Evolutionary conservation across 2,329 filamentous ascomycete genomes (phyloP).

Genomic region (Aspergillus fructus): DNA sequence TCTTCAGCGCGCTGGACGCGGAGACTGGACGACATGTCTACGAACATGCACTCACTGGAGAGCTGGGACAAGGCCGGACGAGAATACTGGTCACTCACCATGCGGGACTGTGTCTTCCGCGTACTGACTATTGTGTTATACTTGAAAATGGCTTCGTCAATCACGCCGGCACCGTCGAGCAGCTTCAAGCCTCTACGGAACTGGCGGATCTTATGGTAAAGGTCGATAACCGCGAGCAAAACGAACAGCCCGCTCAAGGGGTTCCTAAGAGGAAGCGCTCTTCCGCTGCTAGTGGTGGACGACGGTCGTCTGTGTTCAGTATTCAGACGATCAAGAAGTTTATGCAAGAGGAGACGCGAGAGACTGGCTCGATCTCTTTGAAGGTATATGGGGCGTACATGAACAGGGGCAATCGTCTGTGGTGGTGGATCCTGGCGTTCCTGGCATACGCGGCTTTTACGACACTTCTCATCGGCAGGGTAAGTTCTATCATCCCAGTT

Average conservation of each 20-base stretch:
- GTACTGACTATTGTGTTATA: conserved; percentile 72
- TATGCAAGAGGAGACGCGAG: conserved; percentile 71
- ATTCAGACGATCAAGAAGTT: conserved; percentile 61
- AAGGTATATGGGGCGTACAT: conserved; percentile 69
- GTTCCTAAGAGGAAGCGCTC: conserved; percentile 13
- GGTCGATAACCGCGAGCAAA: conserved; percentile 34
- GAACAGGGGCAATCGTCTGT: conserved; percentile 62
- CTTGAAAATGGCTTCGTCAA: conserved; percentile 67
- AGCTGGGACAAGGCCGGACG: conserved; percentile 68
- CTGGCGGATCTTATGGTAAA: conserved; percentile 44
- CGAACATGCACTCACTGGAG: conserved; percentile 71
- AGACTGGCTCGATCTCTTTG: conserved; percentile 67
- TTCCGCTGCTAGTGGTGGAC: conserved; percentile 11
- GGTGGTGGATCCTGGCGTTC: conserved; percentile 59
- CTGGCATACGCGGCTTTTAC: conserved; percentile 58
- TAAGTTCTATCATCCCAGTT: conserved; percentile 23
- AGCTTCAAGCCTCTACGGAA: conserved; percentile 48
- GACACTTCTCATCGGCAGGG: conserved; percentile 52
- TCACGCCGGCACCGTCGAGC: conserved; percentile 63
- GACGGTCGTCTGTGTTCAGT: conserved; percentile 18
- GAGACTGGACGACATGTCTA: conserved; percentile 79
- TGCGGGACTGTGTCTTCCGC: conserved; percentile 67
- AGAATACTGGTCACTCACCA: conserved; percentile 80
- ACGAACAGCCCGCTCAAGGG: conserved; percentile 11
- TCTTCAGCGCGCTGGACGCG: conserved; percentile 78